Evolutionary conservation across 2,329 filamentous ascomycete genomes (phyloP).

Genomic region (Diplocarpon rosae): DNA sequence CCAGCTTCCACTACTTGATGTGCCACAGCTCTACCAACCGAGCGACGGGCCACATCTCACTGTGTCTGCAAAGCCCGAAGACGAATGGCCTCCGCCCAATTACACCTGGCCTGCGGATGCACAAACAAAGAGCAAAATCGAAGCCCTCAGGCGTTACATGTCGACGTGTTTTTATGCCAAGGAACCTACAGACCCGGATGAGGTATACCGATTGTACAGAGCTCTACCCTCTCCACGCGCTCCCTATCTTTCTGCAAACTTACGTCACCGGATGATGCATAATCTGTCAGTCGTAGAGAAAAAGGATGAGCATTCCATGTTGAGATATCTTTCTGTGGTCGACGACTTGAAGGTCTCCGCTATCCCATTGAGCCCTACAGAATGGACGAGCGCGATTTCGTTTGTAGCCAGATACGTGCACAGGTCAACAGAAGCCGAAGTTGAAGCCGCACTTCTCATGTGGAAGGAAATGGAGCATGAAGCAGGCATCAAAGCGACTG

Average conservation of each 20-base stretch:
- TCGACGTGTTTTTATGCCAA: slow-evolving; percentile 1
- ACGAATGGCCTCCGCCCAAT: slow-evolving; percentile 29
- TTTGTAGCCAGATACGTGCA: slow-evolving; percentile 65
- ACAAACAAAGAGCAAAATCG: slow-evolving; percentile 20
- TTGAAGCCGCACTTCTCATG: slow-evolving; percentile 59
- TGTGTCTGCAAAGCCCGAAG: slow-evolving; percentile 40
- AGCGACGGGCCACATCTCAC: slow-evolving; percentile 37
- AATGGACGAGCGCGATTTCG: slow-evolving; percentile 80
- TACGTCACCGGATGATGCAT: slow-evolving; percentile 24
- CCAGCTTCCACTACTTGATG: slow-evolving; percentile 39
- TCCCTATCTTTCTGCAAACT: slow-evolving; percentile 22
- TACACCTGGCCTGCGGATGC: slow-evolving; percentile 23
- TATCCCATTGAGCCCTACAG: slow-evolving; percentile 51
- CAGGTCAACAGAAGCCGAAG: slow-evolving; percentile 43
- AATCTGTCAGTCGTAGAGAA: slow-evolving; percentile 24
- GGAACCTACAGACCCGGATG: slow-evolving; percentile 16
- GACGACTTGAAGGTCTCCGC: slow-evolving; percentile 71
- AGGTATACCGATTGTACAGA: slow-evolving; percentile 28
- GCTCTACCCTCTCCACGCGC: slow-evolving; percentile 26
- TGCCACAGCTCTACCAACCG: slow-evolving; percentile 41
- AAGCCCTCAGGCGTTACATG: slow-evolving; percentile 18
- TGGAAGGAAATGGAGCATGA: slow-evolving; percentile 86
- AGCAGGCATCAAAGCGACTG: slow-evolving; percentile 52
- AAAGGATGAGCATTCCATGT: slow-evolving; percentile 45
- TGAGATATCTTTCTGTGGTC: slow-evolving; percentile 72